Evolutionary conservation across 129 eudicot genomes (phyloP).

Genomic region (Flaveria ramosissima): DNA sequence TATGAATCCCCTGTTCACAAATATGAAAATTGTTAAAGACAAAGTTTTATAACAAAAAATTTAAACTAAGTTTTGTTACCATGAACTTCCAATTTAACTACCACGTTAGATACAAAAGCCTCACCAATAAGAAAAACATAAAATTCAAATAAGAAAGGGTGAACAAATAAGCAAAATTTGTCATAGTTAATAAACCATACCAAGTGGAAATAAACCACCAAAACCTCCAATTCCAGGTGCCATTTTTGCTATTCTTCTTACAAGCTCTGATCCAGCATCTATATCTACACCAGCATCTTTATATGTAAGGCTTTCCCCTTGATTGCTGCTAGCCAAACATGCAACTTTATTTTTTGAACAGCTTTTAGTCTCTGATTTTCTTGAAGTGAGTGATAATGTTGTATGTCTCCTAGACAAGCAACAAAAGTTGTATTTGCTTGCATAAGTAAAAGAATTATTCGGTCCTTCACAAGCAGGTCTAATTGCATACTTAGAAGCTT

Average conservation of each 20-base stretch:
- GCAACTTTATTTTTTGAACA: constrained; percentile 19
- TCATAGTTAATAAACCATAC: constrained; percentile 36
- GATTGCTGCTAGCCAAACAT: constrained; percentile 36
- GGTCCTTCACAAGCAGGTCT: constrained; percentile 23
- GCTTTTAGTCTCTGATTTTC: constrained; percentile 21
- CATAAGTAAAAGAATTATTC: background rate
- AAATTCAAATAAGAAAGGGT: background rate
- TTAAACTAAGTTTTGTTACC: background rate
- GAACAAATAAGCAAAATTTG: background rate
- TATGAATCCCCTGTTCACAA: constrained; percentile 76
- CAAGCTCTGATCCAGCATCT: constrained; percentile 96
- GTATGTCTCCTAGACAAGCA: constrained; percentile 29
- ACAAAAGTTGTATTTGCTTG: constrained; percentile 27
- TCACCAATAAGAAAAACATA: background rate
- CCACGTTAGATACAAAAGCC: background rate
- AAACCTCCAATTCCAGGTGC: constrained; percentile 98
- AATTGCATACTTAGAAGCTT: constrained; percentile 35
- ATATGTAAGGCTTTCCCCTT: constrained; percentile 58
- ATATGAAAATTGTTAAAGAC: background rate
- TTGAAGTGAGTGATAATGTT: constrained; percentile 32
- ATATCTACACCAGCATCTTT: constrained; percentile 97
- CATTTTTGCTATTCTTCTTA: constrained; percentile 90
- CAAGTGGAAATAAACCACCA: constrained; percentile 84
- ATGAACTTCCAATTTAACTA: background rate
- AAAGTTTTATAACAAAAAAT: background rate